Evolutionary conservation across 2,329 filamentous ascomycete genomes (phyloP).

Genomic region (Curvularia spicifera): DNA sequence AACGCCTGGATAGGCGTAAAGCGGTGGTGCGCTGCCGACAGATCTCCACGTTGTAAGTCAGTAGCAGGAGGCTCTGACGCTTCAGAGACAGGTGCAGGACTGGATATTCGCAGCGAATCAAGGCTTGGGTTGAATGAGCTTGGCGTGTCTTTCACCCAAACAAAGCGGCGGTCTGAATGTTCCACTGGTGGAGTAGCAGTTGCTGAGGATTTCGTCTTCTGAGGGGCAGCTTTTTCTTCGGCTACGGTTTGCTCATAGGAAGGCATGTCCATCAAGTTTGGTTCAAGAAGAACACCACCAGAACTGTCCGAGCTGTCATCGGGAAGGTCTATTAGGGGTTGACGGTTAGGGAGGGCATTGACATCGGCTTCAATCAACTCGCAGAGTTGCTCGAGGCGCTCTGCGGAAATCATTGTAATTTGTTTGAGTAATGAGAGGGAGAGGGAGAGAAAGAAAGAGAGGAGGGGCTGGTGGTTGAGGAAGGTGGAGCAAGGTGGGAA

Average conservation of each 20-base stretch:
- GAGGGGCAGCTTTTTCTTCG: neutral
- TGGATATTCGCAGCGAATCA: conserved; percentile 15
- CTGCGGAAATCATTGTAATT: conserved; percentile 28
- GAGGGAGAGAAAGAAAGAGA: neutral
- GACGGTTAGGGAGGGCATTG: conserved; percentile 34
- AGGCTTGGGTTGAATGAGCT: conserved; percentile 37
- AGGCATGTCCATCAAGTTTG: neutral
- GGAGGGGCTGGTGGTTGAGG: neutral
- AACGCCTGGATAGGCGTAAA: conserved; percentile 58
- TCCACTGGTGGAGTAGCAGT: neutral
- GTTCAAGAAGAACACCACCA: conserved; percentile 33
- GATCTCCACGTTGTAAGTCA: conserved; percentile 38
- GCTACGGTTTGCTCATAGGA: conserved; percentile 19
- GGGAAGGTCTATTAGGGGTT: conserved; percentile 4
- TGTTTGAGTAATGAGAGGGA: neutral
- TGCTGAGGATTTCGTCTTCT: neutral
- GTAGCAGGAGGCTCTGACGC: conserved; percentile 21
- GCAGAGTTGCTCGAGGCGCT: conserved; percentile 35
- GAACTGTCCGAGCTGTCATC: conserved; percentile 19
- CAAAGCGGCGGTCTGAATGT: conserved; percentile 29
- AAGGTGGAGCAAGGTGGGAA: neutral
- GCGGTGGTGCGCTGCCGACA: conserved; percentile 42
- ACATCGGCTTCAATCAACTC: conserved; percentile 31
- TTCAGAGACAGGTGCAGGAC: conserved; percentile 4
- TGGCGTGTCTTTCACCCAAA: conserved; percentile 29